Base-by-base conservation (phyloP, 768 basidiomycete species). In the Auricularia sp. region DNA sequence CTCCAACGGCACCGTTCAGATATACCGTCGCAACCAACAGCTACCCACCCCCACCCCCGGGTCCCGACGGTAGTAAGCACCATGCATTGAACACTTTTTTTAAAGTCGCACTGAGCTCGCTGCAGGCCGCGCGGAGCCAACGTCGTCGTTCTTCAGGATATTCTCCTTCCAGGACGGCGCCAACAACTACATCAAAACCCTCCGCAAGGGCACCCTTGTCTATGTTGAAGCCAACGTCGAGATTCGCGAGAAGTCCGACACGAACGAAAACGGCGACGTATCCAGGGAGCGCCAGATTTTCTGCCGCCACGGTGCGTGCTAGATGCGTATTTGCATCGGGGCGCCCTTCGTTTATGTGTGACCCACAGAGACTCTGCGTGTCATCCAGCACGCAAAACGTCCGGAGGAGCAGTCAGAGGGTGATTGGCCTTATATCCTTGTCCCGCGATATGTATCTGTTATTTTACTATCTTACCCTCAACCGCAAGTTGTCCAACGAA, bases 181-280 rank as follows among this genome's bases (percentile, higher is more conserved):
- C n/a, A 87, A 86, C 68, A 83, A 78, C 65, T 90, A 82, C 70
- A 82, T 95, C 42, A 79, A 77, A 65, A 84, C 75, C 53, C 72
- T 95, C 47, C 81, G 74, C 69, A 90, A 89, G 67, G 92, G 92
- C 4, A 76, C 82, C 61, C 84, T 78, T 65, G 91, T 95, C 18
- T 93, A 85, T 66, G 91, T 90, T 42, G 92, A 95, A 73, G 86
- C 91, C 35, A 80, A 78, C 68, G 92, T 82, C 66, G 90, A 92
- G 73, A 73, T 93, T 29, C 83, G 86, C 44, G 88, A 92, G 65
- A 66, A 67, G 36, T 83, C 90, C 8, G 87, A 88, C 47, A 74
- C 80, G 5, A 79, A 76, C 44, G 83, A 88, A 12, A 88, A 91
- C 62, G 79, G 88, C 2, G 75, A 80, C 61, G 83, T 88, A 0